phyloP scores from a whole-genome alignment of 2,329 filamentous ascomycete species.

The Verticillium nonalfalfae region DNA sequence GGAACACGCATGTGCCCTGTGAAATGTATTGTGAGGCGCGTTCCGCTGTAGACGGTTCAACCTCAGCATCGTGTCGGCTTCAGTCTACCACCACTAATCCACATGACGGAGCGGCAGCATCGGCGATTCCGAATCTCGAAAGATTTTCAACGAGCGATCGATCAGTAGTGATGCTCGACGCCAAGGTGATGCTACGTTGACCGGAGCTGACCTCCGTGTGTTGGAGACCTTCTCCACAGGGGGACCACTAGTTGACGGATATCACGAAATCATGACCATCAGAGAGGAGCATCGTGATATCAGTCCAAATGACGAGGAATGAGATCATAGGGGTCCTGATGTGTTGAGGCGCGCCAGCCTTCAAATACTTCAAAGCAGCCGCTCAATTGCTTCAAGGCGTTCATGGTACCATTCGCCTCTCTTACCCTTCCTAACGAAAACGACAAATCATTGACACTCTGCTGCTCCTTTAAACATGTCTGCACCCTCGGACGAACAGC shows the following conservation, averaged over 20 bases:
- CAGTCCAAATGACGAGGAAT: neutral
- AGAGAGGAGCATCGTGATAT: neutral
- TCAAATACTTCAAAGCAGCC: neutral
- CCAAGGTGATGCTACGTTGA: neutral
- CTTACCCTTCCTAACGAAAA: neutral
- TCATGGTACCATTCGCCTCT: neutral
- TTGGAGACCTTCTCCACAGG: neutral
- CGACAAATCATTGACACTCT: neutral
- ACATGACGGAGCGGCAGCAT: neutral
- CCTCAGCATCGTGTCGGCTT: no score
- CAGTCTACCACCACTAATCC: no score
- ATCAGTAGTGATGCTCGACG: neutral
- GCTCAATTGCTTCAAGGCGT: neutral
- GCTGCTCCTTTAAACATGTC: neutral
- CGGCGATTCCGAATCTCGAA: neutral
- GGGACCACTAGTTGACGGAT: neutral
- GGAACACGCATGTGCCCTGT: no score
- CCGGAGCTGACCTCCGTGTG: neutral
- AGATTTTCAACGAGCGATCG: neutral
- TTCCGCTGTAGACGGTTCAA: no score
- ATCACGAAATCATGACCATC: neutral
- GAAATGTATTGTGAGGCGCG: no score
- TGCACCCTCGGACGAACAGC: constrained; percentile 22
- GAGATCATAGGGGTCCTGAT: neutral
- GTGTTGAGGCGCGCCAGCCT: neutral